Evolutionary conservation across 2,329 filamentous ascomycete genomes (phyloP), one percentile per base, ranked within the genome.

Genomic region (Diaporthe sp.): DNA sequence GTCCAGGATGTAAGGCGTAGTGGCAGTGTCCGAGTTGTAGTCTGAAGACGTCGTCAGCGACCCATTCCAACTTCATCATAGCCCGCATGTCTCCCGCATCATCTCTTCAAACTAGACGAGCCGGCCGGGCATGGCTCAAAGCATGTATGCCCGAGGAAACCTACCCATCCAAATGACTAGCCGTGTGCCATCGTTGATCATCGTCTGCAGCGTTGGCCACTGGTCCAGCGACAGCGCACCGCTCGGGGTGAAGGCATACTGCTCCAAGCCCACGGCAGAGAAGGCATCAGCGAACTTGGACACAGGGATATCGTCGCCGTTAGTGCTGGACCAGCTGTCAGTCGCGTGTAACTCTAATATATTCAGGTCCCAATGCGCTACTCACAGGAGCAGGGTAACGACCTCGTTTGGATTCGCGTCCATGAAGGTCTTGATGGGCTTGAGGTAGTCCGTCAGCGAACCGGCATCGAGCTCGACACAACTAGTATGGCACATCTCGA

Each of bases 91-190:
- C 8, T n/a, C 13, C 33, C 10, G 55, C 69, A 33, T 47, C 55
- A 60, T 40, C 15, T 52, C 55, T 40, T 71, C 42, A 50, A 22
- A 52, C 40, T 52, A 30, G 69, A 61, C 12, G 55, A 54, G 57
- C 54, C 45, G 25, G 42, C 22, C 30, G 19, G 45, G 9, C 10
- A 50, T 30, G 45, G 69, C 45, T 12, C 25, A 17, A 71, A 28
- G 42, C 19, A 35, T 33, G 35, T 13, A 30, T 30, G 60, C 60
- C 15, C 30, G 6, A n/a, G 22, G 9, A 4, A 4, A 80, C 83
- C 67, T 85, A 84, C 93, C 92, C 81, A 96, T 90, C 77, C 95
- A 96, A 33, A 92, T 90, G 61, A 96, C 83, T 1, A 96, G 85
- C 22, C 93, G 88, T 12, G 88, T 93, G 61, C 88, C 87, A 50